Evolutionary conservation across 176 grass and related monocot genomes (phyloP), one percentile per base, ranked within the genome.

Genomic region (Zoysia japonica): DNA sequence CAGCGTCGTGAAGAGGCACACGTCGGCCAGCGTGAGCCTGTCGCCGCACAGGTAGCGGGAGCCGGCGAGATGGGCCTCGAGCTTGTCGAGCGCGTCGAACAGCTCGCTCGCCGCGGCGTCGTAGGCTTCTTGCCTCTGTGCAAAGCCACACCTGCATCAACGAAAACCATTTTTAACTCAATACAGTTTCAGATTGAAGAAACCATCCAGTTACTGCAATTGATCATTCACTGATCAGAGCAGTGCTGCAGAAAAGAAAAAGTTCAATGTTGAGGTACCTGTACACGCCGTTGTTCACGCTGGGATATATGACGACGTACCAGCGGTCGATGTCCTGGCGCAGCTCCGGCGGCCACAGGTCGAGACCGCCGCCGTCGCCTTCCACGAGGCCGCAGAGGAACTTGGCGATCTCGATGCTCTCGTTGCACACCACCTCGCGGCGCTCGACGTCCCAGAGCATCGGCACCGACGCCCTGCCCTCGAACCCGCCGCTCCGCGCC

Each of bases 1-100:
- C 55, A 94, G 81, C 47, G 95, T 94, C 43, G 95, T 98, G 83
- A 98, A 98, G 45, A 98, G 80, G 92, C 95, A 98, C 5, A 98
- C 87, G 78, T 98, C 95, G 43, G 92, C 91, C 9, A 98, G 74
- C 68, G 95, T 98, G 11, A 91, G 65, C 61, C 70, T 47, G 78
- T 73, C 76, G 14, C 92, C 95, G 76, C 95, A 98, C 54, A 94
- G 78, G 85, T 87, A 93, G 14, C 92, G 92, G 16, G 82, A 83
- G 61, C 50, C 66, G 39, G 90, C 77, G n/a, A 98, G 78, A 78
- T 94, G 95, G 11, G 42, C 80, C 72, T 94, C 95, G 0, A 98
- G 61, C 78, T 8, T 80, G 68, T 98, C 95, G 37, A 94, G 76
- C 9, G 92, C 77, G 9, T 7, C 43, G 74, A 98, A 98, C 42